phyloP scores from a whole-genome alignment of 108 stramenopile genomes.

The Discostella pseudostelligera region DNA sequence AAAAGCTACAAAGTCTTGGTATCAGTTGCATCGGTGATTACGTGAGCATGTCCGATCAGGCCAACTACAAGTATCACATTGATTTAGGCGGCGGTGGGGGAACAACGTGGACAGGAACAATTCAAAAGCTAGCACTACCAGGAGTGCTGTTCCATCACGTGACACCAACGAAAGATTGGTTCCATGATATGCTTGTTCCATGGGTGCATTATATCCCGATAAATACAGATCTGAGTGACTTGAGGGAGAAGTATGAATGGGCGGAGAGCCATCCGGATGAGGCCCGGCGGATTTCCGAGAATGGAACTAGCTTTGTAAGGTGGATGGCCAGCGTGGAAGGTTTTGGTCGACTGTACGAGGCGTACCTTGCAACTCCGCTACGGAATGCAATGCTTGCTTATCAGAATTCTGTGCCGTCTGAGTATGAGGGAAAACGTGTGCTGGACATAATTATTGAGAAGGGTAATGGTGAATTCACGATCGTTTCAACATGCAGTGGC shows the following conservation, averaged over 20 bases:
- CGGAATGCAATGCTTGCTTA: conserved; percentile 13
- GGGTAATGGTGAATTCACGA: conserved; percentile 13
- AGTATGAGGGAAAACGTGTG: conserved; percentile 16
- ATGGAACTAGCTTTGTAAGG: conserved; percentile 6
- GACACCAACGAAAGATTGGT: conserved; percentile 43
- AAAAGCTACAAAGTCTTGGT: conserved; percentile 14
- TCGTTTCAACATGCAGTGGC: conserved; percentile 34
- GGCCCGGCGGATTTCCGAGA: conserved; percentile 14
- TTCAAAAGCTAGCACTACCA: conserved; percentile 46
- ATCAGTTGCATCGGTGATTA: conserved; percentile 32
- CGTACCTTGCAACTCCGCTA: conserved; percentile 15
- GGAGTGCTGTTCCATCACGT: conserved; percentile 51
- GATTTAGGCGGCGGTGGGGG: conserved; percentile 58
- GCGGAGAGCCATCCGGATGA: conserved; percentile 21
- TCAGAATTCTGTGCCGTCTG: conserved; percentile 11
- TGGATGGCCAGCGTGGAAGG: conserved; percentile 19
- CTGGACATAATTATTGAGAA: conserved; percentile 27
- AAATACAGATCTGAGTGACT: conserved; percentile 24
- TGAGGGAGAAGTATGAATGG: conserved; percentile 30
- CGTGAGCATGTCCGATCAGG: conserved; percentile 26
- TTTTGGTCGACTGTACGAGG: conserved; percentile 13
- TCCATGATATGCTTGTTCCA: conserved; percentile 30
- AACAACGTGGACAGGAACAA: conserved; percentile 52
- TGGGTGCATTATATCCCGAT: conserved; percentile 52
- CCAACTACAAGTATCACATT: conserved; percentile 52